Evolutionary conservation across 148 eudicot species (phyloP), one percentile per base, ranked within the genome.

Genomic region (Camellia granthamiana): DNA sequence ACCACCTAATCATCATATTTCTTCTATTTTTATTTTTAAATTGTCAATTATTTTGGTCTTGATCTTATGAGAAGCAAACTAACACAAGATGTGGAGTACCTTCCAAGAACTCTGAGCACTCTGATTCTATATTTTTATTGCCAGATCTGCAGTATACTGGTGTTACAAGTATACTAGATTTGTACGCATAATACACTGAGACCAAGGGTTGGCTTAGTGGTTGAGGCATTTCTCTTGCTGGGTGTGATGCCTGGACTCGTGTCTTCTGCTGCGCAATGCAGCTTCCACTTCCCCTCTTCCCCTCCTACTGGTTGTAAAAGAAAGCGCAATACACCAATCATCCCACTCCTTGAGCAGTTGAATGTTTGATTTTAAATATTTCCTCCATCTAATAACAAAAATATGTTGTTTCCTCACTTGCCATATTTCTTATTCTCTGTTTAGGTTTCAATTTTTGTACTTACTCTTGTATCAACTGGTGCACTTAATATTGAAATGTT

Each of bases 381-480:
- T 44, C 60, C 19, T 1, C 70, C 47, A 21, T 80, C 77, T 43
- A 16, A 52, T 52, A 10, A 21, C 16, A 0, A 8, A 4, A 14
- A 23, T 9, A 49, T 67, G 83, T 43, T 38, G 47, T 38, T 65
- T 60, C 78, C 80, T 76, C 58, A 54, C 15, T 73, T 73, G 10
- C 23, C n/a, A 23, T 76, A 73, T 85, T 67, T 78, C 19, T 18
- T 38, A 44, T 62, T 10, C 74, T 16, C 18, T 7, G 11, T 18
- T 2, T 7, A 1, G 56, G 46, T 18, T 38, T 56, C 47, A 3
- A 18, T 9, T 72, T 11, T 54, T 74, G 63, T 38, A 7, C 64
- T 72, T 72, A 18, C 49, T 74, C 64, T 38, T 0, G 64, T 74
- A 7, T 74, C 64, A 42, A 3, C 58, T 61, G n/a, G 64, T 69